Evolutionary conservation across 306 rosid species (phyloP).

Genomic region (Quercus parvula): DNA sequence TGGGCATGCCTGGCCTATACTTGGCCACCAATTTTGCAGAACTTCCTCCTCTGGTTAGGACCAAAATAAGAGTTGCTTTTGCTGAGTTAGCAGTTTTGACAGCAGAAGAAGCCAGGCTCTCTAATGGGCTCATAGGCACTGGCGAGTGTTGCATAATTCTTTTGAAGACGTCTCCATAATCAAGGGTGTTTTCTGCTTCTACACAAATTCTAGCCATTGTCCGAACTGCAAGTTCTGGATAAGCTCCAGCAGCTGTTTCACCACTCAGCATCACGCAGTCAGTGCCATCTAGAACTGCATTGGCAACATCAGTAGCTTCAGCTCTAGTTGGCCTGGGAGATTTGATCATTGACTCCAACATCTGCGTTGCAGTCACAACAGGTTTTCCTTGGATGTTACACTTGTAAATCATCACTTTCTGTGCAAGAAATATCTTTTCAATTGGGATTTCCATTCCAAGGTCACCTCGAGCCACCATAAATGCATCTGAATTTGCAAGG

Average conservation of each 20-base stretch:
- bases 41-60: constrained; percentile 79
- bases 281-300: constrained; percentile 91
- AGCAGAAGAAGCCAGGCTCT: constrained; percentile 88
- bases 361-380: constrained; percentile 96
- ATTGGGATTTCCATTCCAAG: constrained; percentile 99
- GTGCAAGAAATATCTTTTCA: constrained; percentile 96
- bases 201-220: constrained; percentile 84
- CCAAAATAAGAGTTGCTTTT: constrained; percentile 69
- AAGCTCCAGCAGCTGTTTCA: constrained; percentile 93
- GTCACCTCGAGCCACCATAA: constrained; percentile 98
- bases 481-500: constrained; percentile 92
- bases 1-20: constrained; percentile 95
- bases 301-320: constrained; percentile 79
- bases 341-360: constrained; percentile 83
- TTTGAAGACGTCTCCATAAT: constrained; percentile 76
- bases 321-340: constrained; percentile 79
- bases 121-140: constrained; percentile 86
- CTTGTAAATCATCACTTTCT: constrained; percentile 98
- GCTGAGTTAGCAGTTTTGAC: constrained; percentile 85
- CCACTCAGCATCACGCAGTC: constrained; percentile 97
- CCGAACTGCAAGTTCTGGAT: constrained; percentile 76
- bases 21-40: constrained; percentile 96
- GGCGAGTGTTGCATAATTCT: constrained; percentile 85
- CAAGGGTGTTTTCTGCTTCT: constrained; percentile 79
- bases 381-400: constrained; percentile 99